Conservation (phyloP, 306 rosid genomes). For the Coriaria nepalensis region DNA sequence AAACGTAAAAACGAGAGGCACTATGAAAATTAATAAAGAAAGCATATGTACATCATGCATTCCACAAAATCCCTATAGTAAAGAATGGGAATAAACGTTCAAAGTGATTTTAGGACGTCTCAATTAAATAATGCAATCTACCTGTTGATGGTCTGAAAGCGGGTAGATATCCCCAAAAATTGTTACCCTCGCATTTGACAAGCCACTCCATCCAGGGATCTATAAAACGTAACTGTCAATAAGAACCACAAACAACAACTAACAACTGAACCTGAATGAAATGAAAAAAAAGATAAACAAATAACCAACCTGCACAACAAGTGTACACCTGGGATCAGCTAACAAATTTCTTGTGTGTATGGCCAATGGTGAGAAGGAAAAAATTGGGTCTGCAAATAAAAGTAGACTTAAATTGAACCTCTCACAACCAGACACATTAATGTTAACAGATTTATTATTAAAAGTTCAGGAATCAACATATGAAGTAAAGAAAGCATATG, state of each 20-base stretch:
- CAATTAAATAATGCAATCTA: slow-evolving; percentile 15
- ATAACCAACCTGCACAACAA: slow-evolving; percentile 88
- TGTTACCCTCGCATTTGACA: slow-evolving; percentile 98
- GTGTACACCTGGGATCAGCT: slow-evolving; percentile 91
- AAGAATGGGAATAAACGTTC: slow-evolving; percentile 11
- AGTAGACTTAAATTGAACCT: background rate
- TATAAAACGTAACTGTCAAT: slow-evolving; percentile 29
- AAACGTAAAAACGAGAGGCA: no score
- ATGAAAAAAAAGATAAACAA: slow-evolving; percentile 1
- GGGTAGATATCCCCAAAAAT: slow-evolving; percentile 96
- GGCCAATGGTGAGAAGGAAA: slow-evolving; percentile 95
- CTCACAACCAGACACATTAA: no score
- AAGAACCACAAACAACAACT: slow-evolving; percentile 21
- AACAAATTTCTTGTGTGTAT: slow-evolving; percentile 91
- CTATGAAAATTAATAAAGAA: no score
- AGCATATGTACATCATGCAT: background rate
- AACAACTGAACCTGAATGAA: slow-evolving; percentile 7
- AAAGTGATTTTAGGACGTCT: background rate
- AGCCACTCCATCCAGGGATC: slow-evolving; percentile 99
- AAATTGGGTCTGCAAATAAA: slow-evolving; percentile 62
- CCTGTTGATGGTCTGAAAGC: slow-evolving; percentile 91
- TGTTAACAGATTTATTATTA: no score
- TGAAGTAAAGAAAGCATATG: no score
- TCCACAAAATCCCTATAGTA: slow-evolving; percentile 3
- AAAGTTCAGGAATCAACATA: no score